Evolutionary conservation across 306 rosid genomes (phyloP).

Genomic region (Ceratonia siliqua): DNA sequence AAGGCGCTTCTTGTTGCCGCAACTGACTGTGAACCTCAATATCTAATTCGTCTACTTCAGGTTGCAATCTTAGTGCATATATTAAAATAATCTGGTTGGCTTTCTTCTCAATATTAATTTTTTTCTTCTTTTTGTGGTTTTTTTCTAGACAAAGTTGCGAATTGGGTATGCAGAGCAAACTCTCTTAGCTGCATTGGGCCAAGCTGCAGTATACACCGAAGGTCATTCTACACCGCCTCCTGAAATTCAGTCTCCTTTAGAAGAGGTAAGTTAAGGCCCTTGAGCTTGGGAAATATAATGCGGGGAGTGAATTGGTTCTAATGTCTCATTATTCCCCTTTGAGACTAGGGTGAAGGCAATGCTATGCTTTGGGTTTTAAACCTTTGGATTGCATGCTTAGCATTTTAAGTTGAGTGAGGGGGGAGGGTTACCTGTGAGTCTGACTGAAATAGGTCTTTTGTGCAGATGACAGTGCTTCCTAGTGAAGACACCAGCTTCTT

Average conservation of each 20-base stretch:
- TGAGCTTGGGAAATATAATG: slow-evolving; percentile 26
- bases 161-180: slow-evolving; percentile 92
- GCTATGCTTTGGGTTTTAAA: slow-evolving; percentile 19
- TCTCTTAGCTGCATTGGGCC: slow-evolving; percentile 89
- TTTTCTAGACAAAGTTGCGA: slow-evolving; percentile 71
- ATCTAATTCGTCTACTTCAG: slow-evolving; percentile 86
- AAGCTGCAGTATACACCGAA: slow-evolving; percentile 80
- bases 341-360: slow-evolving; percentile 10
- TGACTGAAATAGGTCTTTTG: background rate
- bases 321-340: slow-evolving; percentile 13
- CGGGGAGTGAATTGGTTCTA: background rate
- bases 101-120: slow-evolving; percentile 31
- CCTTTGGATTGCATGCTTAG: slow-evolving; percentile 3
- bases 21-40: slow-evolving; percentile 87
- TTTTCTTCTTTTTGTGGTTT: background rate
- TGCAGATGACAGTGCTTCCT: background rate
- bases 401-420: slow-evolving; percentile 15
- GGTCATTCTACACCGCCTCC: slow-evolving; percentile 71
- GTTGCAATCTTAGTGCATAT: slow-evolving; percentile 43
- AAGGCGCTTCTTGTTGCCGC: slow-evolving; percentile 92
- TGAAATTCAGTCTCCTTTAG: slow-evolving; percentile 68
- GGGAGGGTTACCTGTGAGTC: background rate
- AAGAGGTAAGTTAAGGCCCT: slow-evolving; percentile 61
- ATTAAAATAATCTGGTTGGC: slow-evolving; percentile 23
- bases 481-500: slow-evolving; percentile 2